Conservation (phyloP, 495 filamentous ascomycete genomes). For the Xylaria flabelliformis region DNA sequence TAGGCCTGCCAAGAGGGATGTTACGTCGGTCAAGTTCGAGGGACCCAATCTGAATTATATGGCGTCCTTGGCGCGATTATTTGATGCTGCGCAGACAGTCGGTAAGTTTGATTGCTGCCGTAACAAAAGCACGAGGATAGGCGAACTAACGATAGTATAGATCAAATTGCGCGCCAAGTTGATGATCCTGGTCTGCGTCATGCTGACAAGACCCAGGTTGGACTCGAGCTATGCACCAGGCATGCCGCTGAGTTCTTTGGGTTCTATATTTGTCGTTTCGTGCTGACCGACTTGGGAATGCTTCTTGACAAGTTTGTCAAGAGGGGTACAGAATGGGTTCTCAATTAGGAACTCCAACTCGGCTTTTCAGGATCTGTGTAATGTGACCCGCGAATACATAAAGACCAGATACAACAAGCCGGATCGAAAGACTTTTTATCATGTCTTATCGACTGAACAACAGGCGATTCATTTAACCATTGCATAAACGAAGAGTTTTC, state of each 20-base stretch:
- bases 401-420: conserved; percentile 8
- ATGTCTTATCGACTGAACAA: neutral
- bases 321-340: conserved; percentile 92
- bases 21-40: conserved; percentile 69
- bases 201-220: conserved; percentile 82
- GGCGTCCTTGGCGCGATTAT: conserved; percentile 86
- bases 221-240: conserved; percentile 87
- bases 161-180: conserved; percentile 94
- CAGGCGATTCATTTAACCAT: neutral
- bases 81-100: conserved; percentile 91
- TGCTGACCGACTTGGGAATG: conserved; percentile 79
- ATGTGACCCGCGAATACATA: neutral
- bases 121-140: conserved; percentile 8
- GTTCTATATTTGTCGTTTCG: conserved; percentile 95
- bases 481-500: conserved; percentile 20
- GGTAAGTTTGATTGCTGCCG: conserved; percentile 63
- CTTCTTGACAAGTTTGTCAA: conserved; percentile 98
- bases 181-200: conserved; percentile 91
- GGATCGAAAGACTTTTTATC: neutral
- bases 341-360: conserved; percentile 48
- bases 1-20: conserved; percentile 68
- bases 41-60: conserved; percentile 92
- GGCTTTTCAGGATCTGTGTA: neutral
- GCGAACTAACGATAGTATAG: conserved; percentile 50
- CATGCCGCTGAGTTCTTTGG: conserved; percentile 98